These are phyloP conservation scores for Kockovaella imperatae DNA, from an alignment of 768 basidiomycete genomes.

Conservation along the genomic window DNA sequence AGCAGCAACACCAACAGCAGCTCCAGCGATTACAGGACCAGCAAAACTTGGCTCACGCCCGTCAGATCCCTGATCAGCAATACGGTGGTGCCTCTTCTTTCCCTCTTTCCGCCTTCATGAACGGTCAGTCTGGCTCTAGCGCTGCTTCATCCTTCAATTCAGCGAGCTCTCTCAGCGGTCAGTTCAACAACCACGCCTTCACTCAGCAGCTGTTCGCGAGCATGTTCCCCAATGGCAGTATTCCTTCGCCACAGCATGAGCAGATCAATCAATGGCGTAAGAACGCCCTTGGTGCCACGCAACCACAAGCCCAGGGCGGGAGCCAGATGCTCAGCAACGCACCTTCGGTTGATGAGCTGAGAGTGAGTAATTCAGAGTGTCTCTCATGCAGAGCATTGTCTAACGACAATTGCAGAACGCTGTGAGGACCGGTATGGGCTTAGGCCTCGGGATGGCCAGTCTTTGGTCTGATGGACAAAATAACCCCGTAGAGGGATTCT, in stretches of 20 bases:
- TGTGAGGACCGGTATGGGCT: constrained; percentile 25
- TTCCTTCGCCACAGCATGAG: constrained; percentile 1
- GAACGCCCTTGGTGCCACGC: neutral
- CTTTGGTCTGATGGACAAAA: constrained; percentile 3
- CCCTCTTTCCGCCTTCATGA: constrained; percentile 4
- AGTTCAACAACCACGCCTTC: constrained; percentile 14
- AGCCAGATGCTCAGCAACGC: neutral
- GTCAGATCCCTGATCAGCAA: neutral
- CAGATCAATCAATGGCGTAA: constrained; percentile 14
- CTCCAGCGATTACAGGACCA: constrained; percentile 1
- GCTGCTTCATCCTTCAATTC: neutral
- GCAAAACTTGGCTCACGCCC: no score
- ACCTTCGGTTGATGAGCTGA: constrained; percentile 16
- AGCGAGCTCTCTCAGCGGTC: neutral
- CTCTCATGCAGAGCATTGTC: neutral
- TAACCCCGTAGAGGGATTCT: constrained; percentile 8
- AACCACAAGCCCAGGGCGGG: neutral
- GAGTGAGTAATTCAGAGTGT: constrained; percentile 2
- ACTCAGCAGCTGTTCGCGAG: constrained; percentile 16
- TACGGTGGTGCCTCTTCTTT: neutral
- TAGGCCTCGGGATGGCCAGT: constrained; percentile 16
- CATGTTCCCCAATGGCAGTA: constrained; percentile 20
- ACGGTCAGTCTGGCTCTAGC: constrained; percentile 5
- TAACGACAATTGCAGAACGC: constrained; percentile 9
- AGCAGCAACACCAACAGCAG: constrained; percentile 26